A percentile compares a stretch with the other conserved stretches of the same genome.
These are phyloP conservation scores for Aspergillus nomiae DNA, from an alignment of 2,329 filamentous ascomycete species.

Conservation along the genomic window DNA sequence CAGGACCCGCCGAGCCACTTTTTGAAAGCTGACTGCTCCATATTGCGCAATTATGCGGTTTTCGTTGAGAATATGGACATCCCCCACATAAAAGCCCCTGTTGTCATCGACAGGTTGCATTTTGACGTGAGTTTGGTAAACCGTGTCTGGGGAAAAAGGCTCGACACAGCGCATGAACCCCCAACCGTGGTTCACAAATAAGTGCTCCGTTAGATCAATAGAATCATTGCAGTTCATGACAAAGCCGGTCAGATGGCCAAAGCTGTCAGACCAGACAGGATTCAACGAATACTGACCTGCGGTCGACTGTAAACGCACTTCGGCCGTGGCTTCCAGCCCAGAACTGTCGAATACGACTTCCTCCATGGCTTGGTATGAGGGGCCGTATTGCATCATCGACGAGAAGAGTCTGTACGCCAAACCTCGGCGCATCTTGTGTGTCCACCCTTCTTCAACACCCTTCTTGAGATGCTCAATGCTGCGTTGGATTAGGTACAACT, in stretches of 20 bases:
- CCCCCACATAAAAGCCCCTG: background rate
- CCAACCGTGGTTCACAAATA: background rate
- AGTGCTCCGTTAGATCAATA: background rate
- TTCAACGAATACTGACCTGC: background rate
- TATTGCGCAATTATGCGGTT: background rate
- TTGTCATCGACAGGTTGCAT: background rate
- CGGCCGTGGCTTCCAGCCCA: background rate
- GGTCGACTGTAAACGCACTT: background rate
- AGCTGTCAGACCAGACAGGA: background rate
- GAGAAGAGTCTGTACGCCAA: background rate
- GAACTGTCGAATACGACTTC: background rate
- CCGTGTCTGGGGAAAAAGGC: background rate
- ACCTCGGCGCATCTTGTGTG: background rate
- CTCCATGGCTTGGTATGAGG: background rate
- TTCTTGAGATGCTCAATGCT: background rate
- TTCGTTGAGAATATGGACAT: background rate
- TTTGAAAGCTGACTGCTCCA: background rate
- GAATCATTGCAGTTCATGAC: background rate
- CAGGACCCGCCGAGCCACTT: background rate
- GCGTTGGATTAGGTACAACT: background rate
- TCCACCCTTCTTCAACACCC: background rate
- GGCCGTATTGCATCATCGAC: background rate
- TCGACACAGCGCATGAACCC: background rate
- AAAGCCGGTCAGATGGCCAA: background rate
- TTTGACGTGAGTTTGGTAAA: slow-evolving; percentile 3